phyloP scores from a whole-genome alignment of 108 stramenopile species.

The Cyclotella distinguenda region DNA sequence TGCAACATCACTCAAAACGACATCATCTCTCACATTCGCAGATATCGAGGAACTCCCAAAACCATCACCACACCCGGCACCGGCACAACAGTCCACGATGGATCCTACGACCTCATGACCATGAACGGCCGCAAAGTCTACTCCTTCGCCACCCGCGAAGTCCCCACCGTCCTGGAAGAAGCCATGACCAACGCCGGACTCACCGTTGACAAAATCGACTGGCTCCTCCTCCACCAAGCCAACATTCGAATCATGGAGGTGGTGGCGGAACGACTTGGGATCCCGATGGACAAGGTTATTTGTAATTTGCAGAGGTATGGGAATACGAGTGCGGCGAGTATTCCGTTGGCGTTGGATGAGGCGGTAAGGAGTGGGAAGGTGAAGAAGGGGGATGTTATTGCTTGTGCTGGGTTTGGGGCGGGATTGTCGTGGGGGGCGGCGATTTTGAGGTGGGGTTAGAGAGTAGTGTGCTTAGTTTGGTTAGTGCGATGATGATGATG shows the following conservation, averaged over 20 bases:
- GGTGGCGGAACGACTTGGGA: constrained; percentile 88
- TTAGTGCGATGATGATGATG: too few relatives aligned
- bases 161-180: constrained; percentile 88
- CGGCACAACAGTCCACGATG: constrained; percentile 65
- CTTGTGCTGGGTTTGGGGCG: constrained; percentile 97
- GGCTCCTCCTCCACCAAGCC: constrained; percentile 93
- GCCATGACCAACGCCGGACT: constrained; percentile 88
- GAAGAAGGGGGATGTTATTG: constrained; percentile 97
- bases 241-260: constrained; percentile 98
- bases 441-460: constrained; percentile 87
- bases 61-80: constrained; percentile 70
- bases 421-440: constrained; percentile 96
- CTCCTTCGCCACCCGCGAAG: constrained; percentile 94
- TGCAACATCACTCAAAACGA: neutral
- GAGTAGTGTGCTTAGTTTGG: neutral
- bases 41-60: constrained; percentile 71
- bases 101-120: constrained; percentile 69
- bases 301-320: constrained; percentile 89
- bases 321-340: constrained; percentile 94
- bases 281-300: constrained; percentile 93
- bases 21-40: constrained; percentile 23
- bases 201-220: constrained; percentile 90
- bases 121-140: constrained; percentile 97
- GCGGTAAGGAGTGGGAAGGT: constrained; percentile 88
- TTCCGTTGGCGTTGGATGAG: constrained; percentile 93